Evolutionary conservation across 345 rosid species (phyloP).

Genomic region (Salix suchowensis): DNA sequence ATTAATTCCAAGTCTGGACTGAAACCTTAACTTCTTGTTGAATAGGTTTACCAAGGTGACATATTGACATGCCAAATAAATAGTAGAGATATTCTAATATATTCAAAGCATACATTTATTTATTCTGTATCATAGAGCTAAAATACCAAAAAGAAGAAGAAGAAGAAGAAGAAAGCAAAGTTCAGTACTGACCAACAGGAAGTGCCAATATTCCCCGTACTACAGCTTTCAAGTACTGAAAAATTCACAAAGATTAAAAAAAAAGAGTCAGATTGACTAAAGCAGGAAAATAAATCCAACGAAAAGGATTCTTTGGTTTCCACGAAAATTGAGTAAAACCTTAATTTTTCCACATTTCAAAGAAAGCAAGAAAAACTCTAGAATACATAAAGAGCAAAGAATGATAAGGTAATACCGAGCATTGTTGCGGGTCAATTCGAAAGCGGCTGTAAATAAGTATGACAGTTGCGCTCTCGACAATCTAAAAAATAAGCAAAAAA

Average conservation of each 20-base stretch:
- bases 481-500: conserved; percentile 21
- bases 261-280: neutral
- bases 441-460: conserved; percentile 53
- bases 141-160: neutral
- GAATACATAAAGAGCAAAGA: neutral
- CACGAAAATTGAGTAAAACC: neutral
- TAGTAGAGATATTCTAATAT: no score
- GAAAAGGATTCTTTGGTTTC: neutral
- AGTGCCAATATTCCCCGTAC: conserved; percentile 59
- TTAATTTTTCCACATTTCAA: neutral
- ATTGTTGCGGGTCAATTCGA: conserved; percentile 44
- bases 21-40: neutral
- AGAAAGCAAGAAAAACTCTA: neutral
- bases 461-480: conserved; percentile 42
- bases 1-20: neutral
- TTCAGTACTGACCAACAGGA: conserved; percentile 53
- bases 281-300: neutral
- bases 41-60: no score
- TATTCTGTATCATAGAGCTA: neutral
- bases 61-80: no score
- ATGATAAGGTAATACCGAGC: conserved; percentile 42
- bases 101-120: neutral
- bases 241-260: conserved; percentile 2
- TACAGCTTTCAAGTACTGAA: conserved; percentile 63
- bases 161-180: neutral